Evolutionary conservation across 352 stramenopile genomes (phyloP), one percentile per base, ranked within the genome.

Genomic region (Phytopythium vexans): DNA sequence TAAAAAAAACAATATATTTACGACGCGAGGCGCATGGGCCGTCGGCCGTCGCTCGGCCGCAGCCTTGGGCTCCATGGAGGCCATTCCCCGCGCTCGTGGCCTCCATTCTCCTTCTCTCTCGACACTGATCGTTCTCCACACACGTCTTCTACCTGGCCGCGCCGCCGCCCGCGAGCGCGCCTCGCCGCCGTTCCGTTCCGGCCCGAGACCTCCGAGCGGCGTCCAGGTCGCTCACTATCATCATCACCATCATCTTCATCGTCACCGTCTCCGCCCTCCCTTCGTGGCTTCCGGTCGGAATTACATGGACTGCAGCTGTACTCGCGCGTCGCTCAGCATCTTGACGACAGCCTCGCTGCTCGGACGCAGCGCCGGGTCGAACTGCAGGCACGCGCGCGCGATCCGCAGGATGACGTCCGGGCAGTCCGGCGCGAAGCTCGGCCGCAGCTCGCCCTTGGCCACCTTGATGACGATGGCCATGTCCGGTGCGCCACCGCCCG

Each of bases 381-480:
- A 92, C 60, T 93, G 82, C 63, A 94, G 67, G 56, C 85, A 94
- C 5, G 83, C 82, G 52, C 84, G 86, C 37, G 85, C 78, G 56
- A 94, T 92, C 55, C 74, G 66, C 44, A 83, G 62, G 48, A 90
- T 90, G 44, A 75, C 65, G 15, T 76, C 64, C 5, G 74, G 72
- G 42, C 72, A 86, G 48, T 80, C 62, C 2, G 77, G 70, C 10
- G 64, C 72, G 52, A 94, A 93, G 48, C 74, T 88, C 64, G 85
- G 85, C 49, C 79, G 73, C 39, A 94, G 60, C 69, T 92, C 82
- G 39, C 69, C 82, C 68, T 90, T 89, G 41, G 84, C 82, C 32
- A 94, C 82, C 64, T 92, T 90, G 65, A 91, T 88, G 35, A 94
- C 80, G 57, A 94, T 86, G 52, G 81, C 82, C 79, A 94, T 91